Evolutionary conservation across 352 stramenopile species (phyloP), one percentile per base, ranked within the genome.

Genomic region (Pythium brachiatum): DNA sequence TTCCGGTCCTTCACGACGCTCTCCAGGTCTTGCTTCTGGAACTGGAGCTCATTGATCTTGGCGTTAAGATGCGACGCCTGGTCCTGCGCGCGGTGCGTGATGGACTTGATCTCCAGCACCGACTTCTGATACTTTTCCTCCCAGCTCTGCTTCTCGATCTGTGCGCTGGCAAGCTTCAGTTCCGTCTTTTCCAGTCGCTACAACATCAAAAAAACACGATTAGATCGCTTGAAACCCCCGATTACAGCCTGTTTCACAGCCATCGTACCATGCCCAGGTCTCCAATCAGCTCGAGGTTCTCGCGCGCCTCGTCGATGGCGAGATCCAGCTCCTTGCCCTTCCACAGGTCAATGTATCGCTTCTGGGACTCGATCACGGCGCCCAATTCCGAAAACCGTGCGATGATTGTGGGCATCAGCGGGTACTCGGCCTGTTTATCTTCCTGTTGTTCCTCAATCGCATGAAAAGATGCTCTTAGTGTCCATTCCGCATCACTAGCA

Each of bases 281-380:
- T 21, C 53, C 50, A 25, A 89, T 84, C 12, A 89, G 43, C 50
- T 89, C 79, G 25, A 90, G 56, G 46, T 84, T 89, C 50, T 89
- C 74, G 51, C 91, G 75, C 1, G 73, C 64, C 47, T 92, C 85
- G 13, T 74, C 83, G 62, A 92, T 92, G 25, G 83, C 81, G 48
- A 91, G 64, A 36, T 94, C 83, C 46, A 92, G 64, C 50, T 92
- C 85, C 68, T 90, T 90, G 58, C 39, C 78, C 76, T 94, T 94
- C 85, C 85, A 94, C 23, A 78, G 79, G 55, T 94, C 83, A 32
- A 92, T 92, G 48, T 94, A 80, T 44, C 81, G 74, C 70, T 94
- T 94, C 68, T 94, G 85, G 18, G 81, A 90, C 76, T 94, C 83
- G 61, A 94, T 94, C 3, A 94, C 81, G 1, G 81, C 74, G 7